Conservation (phyloP, 331 rosid genomes). For the Acacia pycnantha region DNA sequence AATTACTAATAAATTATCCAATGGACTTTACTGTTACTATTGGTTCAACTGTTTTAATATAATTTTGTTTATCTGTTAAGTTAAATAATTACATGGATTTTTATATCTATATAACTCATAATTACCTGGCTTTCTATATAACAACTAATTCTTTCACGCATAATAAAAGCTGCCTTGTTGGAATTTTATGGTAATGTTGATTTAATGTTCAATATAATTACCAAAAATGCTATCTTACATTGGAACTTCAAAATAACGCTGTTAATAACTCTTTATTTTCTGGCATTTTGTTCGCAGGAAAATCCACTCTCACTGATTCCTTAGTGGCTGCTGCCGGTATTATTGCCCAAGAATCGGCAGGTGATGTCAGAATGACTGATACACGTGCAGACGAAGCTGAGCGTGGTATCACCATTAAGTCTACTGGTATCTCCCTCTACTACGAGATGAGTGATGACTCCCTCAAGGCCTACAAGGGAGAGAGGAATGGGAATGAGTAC, state of each 20-base stretch:
- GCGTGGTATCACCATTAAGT: slow-evolving; percentile 89
- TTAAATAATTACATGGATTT: no score
- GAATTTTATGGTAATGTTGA: background rate
- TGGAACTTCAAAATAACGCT: no score
- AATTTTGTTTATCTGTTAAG: no score
- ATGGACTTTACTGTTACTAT: no score
- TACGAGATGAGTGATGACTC: slow-evolving; percentile 68
- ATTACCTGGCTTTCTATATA: no score
- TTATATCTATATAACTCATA: no score
- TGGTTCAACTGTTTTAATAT: background rate
- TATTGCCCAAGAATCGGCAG: slow-evolving; percentile 84
- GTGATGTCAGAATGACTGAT: slow-evolving; percentile 96
- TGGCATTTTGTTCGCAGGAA: slow-evolving; percentile 40
- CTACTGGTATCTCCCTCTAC: slow-evolving; percentile 89
- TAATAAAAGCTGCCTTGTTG: background rate
- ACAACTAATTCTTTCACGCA: background rate
- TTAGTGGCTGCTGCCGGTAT: slow-evolving; percentile 98
- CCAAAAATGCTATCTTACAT: no score
- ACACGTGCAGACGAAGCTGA: slow-evolving; percentile 96
- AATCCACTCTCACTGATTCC: slow-evolving; percentile 77
- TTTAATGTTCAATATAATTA: background rate
- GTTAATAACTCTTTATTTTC: background rate
- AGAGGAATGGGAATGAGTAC: slow-evolving; percentile 75
- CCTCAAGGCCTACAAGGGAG: slow-evolving; percentile 64
- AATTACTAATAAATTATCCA: background rate